Evolutionary conservation across 495 filamentous ascomycete species (phyloP), one percentile per base, ranked within the genome.

Genomic region (Sporormia fimetaria): DNA sequence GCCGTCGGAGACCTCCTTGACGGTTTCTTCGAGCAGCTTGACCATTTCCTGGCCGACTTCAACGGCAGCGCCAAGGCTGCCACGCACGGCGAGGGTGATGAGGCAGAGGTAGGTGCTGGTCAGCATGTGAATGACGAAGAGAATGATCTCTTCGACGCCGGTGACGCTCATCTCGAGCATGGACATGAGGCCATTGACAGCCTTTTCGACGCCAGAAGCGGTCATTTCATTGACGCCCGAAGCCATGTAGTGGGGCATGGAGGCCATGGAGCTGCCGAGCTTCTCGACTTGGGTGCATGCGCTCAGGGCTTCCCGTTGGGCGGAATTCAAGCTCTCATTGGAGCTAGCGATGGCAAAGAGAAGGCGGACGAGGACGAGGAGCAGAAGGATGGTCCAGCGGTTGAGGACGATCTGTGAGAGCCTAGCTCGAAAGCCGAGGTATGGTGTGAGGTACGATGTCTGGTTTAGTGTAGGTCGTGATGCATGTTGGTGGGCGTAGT

Each of bases 381-480:
- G 57, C 7, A 98, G 67, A 30, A 98, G 71, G 40, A 98, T 68
- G 27, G 90, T 95, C 92, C 92, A 98, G 63, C 81, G 71, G 68
- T 96, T 96, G 67, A 96, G 80, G 86, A 87, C 94, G 56, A 85
- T 67, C 68, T 98, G 90, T 21, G 90, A 98, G 28, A 96, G 70
- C 44, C 87, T 76, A 43, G 90, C 81, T 47, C 79, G 76, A 49
- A 93, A 71, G 38, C 88, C 90, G 22, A 98, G 80, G 56, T 96
- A 96, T 21, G 90, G 92, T 33, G 86, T 98, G 54, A 92, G 73
- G 44, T 69, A 63, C 49, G 66, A 64, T 51, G 65, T 61, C 56
- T 72, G 70, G 49, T 69, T 63, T 49, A 66, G 58, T 42, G 59
- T 49, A 63, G 63, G 59, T 61, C 61, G 62, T 60, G 63, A 46